Evolutionary conservation across 306 rosid genomes (phyloP), one percentile per base, ranked within the genome.

Genomic region (Quercus ilex): DNA sequence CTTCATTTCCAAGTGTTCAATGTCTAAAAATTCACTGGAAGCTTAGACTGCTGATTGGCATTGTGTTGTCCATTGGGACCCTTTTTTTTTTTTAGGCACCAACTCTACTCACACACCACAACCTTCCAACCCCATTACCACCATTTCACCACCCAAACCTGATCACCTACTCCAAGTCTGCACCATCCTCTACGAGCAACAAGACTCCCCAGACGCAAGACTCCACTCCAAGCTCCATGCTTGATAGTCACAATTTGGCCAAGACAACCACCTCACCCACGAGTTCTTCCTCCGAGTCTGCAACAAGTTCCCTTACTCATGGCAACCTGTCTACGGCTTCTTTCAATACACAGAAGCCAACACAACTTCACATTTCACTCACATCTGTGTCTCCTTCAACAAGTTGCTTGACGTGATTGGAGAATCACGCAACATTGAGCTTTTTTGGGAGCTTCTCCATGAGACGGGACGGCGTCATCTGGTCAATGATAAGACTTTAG

Each of bases 201-300:
- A 92, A 71, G 80, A 91, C 88, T 89, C 88, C 26, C 80, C 93
- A 58, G 89, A 83, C 64, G 31, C 91, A 19, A 81, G 94, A 15
- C 89, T 91, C 78, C 86, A 83, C 78, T 82, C 94, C 6, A 89
- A 88, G 62, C 94, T 23, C 25, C 25, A n/a, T n/a, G n/a, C 26
- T 94, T 79, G 57, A 75, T 57, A 80, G 46, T 90, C 86, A 3
- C 67, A 59, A 6, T 59, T 59, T 15, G 15, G 9, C 31, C 33
- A 59, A 4, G 69, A 63, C 9, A 4, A 5, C 86, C 58, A 81
- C 31, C 89, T 91, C 77, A 88, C 89, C 78, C 97, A 91, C 78
- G 97, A 94, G 78, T 88, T 94, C 86, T 92, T 94, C 88, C 92
- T 94, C 49, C 98, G 88, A 31, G n/a, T n/a, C n/a, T n/a, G n/a